Base-by-base conservation (phyloP, 768 basidiomycete genomes). In the Amyloporia xantha region DNA sequence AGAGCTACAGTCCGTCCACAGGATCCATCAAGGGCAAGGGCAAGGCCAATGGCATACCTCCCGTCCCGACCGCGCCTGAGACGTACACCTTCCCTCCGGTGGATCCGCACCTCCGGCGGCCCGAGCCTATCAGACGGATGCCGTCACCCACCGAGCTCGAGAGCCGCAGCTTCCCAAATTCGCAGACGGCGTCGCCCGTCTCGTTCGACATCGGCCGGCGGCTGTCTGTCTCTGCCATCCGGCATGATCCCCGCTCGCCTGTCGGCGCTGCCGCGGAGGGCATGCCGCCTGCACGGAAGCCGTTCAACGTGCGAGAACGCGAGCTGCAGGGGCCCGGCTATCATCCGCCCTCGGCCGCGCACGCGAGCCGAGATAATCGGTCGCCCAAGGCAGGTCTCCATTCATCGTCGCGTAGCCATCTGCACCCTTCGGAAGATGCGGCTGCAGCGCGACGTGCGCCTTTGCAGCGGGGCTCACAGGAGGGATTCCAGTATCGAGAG, bases 151-250 rank as follows among this genome's bases (percentile, higher is more conserved):
- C 41, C 24, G 30, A 49, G 42, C 45, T 51, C 37, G 74, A 75
- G 44, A 59, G 60, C 40, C 65, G 64, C 27, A 62, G 63, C 51
- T 58, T 59, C 44, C 58, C 66, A 5, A 71, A 69, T 26, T 61
- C 65, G 30, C 73, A 75, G 42, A 62, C 63, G 37, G 70, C 67
- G 30, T 76, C 79, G 13, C 74, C 74, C 2, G 74, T 71, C 15
- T 71, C 79, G 5, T 72, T 74, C 50, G 77, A 81, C 45, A 59
- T 74, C 15, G 63, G 60, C 21, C 66, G 77, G 40, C 70, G 78
- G 13, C 65, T 73, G 23, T 78, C 79, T 1, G 62, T 76, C 35
- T 73, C 77, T 19, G 71, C 75, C 11, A 67, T 66, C 30, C 73
- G 80, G 35, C 59, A 77, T 45, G 81, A 82, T 30, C 68, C 75